These are phyloP conservation scores for Takashimella koratensis DNA, from an alignment of 1,284 basidiomycete species.

Conservation along the genomic window DNA sequence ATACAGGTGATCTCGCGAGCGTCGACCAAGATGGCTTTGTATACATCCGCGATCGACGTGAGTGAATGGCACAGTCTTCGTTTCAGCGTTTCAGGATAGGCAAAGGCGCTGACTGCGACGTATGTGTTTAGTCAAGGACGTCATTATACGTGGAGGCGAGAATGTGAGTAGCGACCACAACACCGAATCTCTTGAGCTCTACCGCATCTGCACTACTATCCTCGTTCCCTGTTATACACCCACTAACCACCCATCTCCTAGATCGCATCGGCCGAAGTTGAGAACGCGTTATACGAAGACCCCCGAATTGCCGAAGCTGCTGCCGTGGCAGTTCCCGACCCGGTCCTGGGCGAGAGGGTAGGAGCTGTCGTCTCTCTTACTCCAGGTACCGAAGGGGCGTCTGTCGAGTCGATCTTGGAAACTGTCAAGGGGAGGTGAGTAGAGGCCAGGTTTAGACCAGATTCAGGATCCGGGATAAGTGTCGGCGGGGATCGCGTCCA, in stretches of 20 bases:
- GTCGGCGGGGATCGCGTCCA: no score
- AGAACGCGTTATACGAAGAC: slow-evolving; percentile 39
- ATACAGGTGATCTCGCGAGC: slow-evolving; percentile 41
- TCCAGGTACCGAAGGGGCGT: slow-evolving; percentile 7
- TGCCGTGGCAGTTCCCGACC: slow-evolving; percentile 35
- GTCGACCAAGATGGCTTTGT: slow-evolving; percentile 39
- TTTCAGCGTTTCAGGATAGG: background rate
- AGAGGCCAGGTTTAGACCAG: no score
- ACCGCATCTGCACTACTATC: no score
- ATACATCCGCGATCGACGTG: slow-evolving; percentile 34
- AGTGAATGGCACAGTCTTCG: background rate
- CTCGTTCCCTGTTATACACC: background rate
- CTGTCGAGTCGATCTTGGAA: slow-evolving; percentile 5
- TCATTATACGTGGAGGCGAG: slow-evolving; percentile 46
- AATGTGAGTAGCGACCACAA: slow-evolving; percentile 15
- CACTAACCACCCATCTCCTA: background rate
- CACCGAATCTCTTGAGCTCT: no score
- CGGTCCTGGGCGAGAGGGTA: slow-evolving; percentile 38
- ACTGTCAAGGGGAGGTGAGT: slow-evolving; percentile 11
- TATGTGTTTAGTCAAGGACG: slow-evolving; percentile 22
- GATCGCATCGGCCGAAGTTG: slow-evolving; percentile 40
- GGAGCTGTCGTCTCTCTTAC: slow-evolving; percentile 33
- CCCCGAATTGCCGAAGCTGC: slow-evolving; percentile 33
- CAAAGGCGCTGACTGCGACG: background rate
- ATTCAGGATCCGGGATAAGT: no score